Evolutionary conservation across 768 basidiomycete species (phyloP), one percentile per base, ranked within the genome.

Genomic region (Podaxis pistillaris): DNA sequence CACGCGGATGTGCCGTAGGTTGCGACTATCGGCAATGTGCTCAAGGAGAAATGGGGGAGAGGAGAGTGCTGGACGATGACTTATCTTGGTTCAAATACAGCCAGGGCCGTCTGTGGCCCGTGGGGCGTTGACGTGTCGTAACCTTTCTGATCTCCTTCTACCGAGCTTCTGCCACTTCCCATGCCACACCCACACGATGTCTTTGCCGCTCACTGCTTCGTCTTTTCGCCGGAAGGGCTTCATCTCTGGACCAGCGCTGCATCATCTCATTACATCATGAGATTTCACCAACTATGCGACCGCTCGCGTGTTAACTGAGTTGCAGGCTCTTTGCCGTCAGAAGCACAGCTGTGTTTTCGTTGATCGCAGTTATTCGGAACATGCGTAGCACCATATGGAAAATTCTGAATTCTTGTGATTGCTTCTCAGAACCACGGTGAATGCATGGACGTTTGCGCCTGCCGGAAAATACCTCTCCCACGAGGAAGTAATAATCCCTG

Each of bases 61-160:
- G 44, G 44, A 46, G 44, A 46, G 19, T 46, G 19, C 15, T 17
- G 44, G 19, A n/a, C 5, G 15, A 17, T 46, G 19, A n/a, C 44
- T 46, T 19, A 46, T 46, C 7, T 19, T 9, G 17, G 44, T 46
- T 46, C 44, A 46, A 46, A 46, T 46, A 46, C 44, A 19, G 17
- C 44, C 44, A 7, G 44, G 44, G n/a, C 44, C 30, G 28, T 1
- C 28, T 30, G 28, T 30, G 28, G 41, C 41, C n/a, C n/a, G 3
- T 46, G 7, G 40, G 40, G 13, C 15, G 40, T 30, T 53, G 51
- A 36, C 12, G 22, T 57, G 56, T 44, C 56, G 56, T 57, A 57
- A 57, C 17, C 7, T 26, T 57, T 56, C 54, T 56, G 54, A 57
- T 57, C 56, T 26, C 41, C 55, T 56, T 56, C 28, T 26, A 57